Percentiles rank a stretch among this genome's conserved stretches.
These are phyloP conservation scores for Trametes hirsuta DNA, from an alignment of 1,284 basidiomycete species.

Conservation along the genomic window DNA sequence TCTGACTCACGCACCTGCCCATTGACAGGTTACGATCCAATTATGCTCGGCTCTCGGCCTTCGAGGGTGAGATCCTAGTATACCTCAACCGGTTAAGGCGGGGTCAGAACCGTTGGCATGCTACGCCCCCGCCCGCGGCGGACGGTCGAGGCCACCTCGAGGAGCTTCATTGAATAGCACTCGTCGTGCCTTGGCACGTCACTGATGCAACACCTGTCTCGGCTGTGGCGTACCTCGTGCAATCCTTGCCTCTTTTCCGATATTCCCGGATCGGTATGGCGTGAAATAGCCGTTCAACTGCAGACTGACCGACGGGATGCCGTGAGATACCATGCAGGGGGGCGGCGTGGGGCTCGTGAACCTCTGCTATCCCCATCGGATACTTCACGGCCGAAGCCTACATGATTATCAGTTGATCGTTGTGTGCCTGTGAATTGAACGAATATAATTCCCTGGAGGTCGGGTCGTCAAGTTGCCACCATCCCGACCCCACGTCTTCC, in stretches of 20 bases:
- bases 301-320: not conserved
- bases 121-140: not conserved
- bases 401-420: not conserved
- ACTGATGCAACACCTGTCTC: not conserved
- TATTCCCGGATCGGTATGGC: not conserved
- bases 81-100: conserved; percentile 11
- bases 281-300: too few relatives aligned
- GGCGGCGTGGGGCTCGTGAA: not conserved
- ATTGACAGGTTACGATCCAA: conserved; percentile 2
- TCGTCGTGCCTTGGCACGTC: not conserved
- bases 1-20: not conserved
- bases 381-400: not conserved
- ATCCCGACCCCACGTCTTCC: not conserved
- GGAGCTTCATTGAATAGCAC: not conserved
- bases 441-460: not conserved
- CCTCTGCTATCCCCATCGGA: not conserved
- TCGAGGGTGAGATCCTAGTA: conserved; percentile 15
- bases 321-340: not conserved
- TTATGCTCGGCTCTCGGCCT: conserved; percentile 14
- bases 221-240: not conserved
- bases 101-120: not conserved
- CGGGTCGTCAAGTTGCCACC: too few relatives aligned
- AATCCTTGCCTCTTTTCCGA: not conserved
- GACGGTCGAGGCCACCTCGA: not conserved
- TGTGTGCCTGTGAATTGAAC: too few relatives aligned